phyloP scores from a whole-genome alignment of 257 asterid genomes.

The Scutellaria baicalensis region DNA sequence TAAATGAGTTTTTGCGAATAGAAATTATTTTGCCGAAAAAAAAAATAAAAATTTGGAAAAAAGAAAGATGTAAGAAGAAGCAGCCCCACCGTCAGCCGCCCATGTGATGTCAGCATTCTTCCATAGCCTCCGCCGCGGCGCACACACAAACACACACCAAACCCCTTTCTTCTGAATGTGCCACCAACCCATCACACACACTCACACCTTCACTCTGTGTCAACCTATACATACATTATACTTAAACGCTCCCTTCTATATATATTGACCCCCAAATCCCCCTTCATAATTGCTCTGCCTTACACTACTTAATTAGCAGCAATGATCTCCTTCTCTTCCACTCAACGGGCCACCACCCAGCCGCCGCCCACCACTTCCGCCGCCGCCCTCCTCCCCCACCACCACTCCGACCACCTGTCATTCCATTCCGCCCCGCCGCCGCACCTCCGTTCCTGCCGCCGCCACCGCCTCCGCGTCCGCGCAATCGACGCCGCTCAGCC shows the following conservation, averaged over 20 bases:
- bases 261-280: not conserved
- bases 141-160: not conserved
- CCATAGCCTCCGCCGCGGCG: not conserved
- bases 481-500: conserved; percentile 77
- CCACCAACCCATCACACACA: conserved; percentile 15
- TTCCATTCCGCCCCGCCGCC: conserved; percentile 6
- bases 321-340: conserved; percentile 40
- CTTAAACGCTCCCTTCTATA: not conserved
- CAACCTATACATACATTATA: not conserved
- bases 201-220: not conserved
- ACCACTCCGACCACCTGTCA: conserved; percentile 14
- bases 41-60: too few relatives aligned
- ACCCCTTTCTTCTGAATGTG: not conserved
- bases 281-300: not conserved
- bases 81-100: not conserved
- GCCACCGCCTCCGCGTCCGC: conserved; percentile 30
- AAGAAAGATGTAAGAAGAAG: not conserved
- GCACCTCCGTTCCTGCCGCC: not conserved
- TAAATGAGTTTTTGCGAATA: too few relatives aligned
- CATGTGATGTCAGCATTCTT: not conserved
- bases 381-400: conserved; percentile 19
- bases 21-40: too few relatives aligned
- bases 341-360: conserved; percentile 24
- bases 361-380: conserved; percentile 11
- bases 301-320: not conserved